phyloP scores from a whole-genome alignment of 139 green algal species.

The Coelastrella sp. region DNA sequence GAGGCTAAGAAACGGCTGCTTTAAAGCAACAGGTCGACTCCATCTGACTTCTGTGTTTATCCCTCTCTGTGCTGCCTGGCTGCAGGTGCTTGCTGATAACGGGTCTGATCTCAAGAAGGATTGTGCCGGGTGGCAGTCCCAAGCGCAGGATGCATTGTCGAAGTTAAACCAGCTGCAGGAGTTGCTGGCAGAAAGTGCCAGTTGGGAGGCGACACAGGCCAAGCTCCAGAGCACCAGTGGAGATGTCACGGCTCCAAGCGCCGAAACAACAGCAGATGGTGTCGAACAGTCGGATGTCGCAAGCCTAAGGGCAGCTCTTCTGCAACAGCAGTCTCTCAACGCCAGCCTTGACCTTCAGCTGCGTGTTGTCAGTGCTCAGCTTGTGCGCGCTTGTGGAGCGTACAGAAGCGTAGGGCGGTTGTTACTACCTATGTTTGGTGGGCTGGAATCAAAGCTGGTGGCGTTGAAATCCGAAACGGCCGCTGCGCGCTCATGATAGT shows the following conservation, averaged over 20 bases:
- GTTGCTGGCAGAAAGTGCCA: slow-evolving; percentile 76
- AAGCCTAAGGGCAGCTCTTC: slow-evolving; percentile 39
- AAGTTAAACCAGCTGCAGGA: slow-evolving; percentile 76
- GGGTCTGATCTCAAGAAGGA: background rate
- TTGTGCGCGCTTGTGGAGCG: slow-evolving; percentile 60
- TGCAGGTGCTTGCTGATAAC: slow-evolving; percentile 32
- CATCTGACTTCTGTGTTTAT: background rate
- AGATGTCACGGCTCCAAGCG: background rate
- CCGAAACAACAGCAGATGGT: background rate
- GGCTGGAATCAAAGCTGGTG: slow-evolving; percentile 58
- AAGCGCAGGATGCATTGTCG: slow-evolving; percentile 65
- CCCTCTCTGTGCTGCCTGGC: background rate
- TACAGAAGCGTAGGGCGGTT: slow-evolving; percentile 39
- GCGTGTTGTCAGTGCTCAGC: slow-evolving; percentile 59
- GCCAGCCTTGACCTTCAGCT: slow-evolving; percentile 60
- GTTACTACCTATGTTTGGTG: slow-evolving; percentile 59
- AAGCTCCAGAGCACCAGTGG: background rate
- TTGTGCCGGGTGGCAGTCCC: slow-evolving; percentile 56
- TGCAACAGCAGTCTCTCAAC: slow-evolving; percentile 48
- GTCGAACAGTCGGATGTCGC: background rate
- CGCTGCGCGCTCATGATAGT: background rate
- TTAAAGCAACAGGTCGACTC: too few species aligned
- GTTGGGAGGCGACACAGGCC: slow-evolving; percentile 55
- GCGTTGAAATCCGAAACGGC: slow-evolving; percentile 12
- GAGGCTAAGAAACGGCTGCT: too few species aligned